Conservation (phyloP, 352 stramenopile species). For the Phytophthora ramorum region DNA sequence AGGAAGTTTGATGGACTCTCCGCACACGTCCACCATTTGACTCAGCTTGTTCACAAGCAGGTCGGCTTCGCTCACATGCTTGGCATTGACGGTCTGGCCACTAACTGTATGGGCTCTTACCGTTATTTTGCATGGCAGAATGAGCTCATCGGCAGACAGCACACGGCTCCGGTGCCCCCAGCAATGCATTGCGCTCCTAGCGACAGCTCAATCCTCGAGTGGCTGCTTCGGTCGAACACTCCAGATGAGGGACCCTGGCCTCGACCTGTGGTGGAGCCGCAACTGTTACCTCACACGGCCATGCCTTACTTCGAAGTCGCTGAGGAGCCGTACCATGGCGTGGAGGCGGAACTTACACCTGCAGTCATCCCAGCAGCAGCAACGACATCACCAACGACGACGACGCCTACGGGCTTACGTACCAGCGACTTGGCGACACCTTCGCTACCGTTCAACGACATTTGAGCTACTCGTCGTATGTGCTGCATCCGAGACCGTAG, state of each 20-base stretch:
- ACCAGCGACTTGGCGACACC: constrained; percentile 25
- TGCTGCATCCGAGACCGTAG: constrained; percentile 30
- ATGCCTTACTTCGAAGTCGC: constrained; percentile 60
- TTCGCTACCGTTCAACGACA: constrained; percentile 41
- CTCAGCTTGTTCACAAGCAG: constrained; percentile 73
- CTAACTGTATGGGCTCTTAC: neutral
- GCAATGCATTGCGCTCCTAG: constrained; percentile 23
- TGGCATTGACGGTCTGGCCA: neutral
- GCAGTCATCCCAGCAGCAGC: constrained; percentile 38
- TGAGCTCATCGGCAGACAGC: constrained; percentile 55
- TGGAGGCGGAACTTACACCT: constrained; percentile 40
- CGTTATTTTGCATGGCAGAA: constrained; percentile 35
- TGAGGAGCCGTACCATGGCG: constrained; percentile 52
- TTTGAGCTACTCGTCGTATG: constrained; percentile 26
- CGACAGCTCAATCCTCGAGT: constrained; percentile 63
- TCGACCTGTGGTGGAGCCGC: constrained; percentile 19
- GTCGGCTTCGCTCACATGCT: constrained; percentile 17
- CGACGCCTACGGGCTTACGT: constrained; percentile 23
- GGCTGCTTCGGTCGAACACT: constrained; percentile 61
- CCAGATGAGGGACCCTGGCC: constrained; percentile 48
- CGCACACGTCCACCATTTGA: constrained; percentile 60
- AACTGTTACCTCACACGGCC: constrained; percentile 28
- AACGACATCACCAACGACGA: constrained; percentile 9
- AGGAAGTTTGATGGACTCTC: constrained; percentile 62
- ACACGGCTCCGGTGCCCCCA: constrained; percentile 35